Evolutionary conservation across 495 filamentous ascomycete genomes (phyloP), one percentile per base, ranked within the genome.

Genomic region (Penicillium diatomitis): DNA sequence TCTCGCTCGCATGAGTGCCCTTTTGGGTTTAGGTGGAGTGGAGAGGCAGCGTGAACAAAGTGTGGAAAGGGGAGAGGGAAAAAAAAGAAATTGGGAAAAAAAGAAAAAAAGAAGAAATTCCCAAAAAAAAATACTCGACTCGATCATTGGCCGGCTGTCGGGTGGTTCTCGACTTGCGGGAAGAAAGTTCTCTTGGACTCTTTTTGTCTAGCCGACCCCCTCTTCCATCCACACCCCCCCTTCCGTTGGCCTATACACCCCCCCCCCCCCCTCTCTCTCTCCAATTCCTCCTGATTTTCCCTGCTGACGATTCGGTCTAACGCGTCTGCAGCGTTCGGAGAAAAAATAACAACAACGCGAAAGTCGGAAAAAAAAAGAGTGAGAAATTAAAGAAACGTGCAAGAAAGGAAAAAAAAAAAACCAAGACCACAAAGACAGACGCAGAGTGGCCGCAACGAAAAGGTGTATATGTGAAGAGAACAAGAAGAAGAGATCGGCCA

Each of bases 261-360:
- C 33, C 44, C 46, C 46, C 38, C 50, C 46, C 44, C 46, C 46
- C 48, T 52, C 43, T 39, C 27, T 12, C 45, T 38, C 41, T 38
- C 11, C 41, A 9, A 29, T 9, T 27, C 2, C 32, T 34, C 33
- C 42, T 11, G 11, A 38, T 34, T 38, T 41, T 28, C 32, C 39
- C 32, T 28, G 44, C 44, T 46, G 44, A 46, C 44, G 32, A 12
- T 28, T 32, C 27, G 43, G 41, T 38, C 37, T 46, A 57, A 58
- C 56, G 49, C 53, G 56, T 55, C 55, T 57, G 44, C 45, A 47
- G 45, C 20, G 20, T 20, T 20, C 20, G 20, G 45, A 12, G 30
- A 47, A 47, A 38, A 38, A 38, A 30, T 39, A 46, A 46, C n/a
- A 28, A 44, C 41, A 20, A 20, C 44, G 44, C 12, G 33, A 37